These are phyloP conservation scores for Codiaeum variegatum DNA, from an alignment of 441 rosid species.

Conservation along the genomic window DNA sequence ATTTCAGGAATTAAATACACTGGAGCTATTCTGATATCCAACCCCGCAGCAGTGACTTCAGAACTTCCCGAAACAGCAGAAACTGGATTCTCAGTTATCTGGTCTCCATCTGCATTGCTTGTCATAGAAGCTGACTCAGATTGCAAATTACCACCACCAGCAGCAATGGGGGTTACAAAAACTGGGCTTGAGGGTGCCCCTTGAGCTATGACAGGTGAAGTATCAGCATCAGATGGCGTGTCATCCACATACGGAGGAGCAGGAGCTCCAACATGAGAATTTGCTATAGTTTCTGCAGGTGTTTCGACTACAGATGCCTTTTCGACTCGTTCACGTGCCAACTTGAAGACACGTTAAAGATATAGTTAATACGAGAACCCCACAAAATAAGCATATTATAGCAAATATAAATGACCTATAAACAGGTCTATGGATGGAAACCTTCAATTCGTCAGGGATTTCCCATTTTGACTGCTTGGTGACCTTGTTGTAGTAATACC, in stretches of 20 bases:
- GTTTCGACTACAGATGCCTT: slow-evolving; percentile 39
- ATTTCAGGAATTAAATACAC: slow-evolving; percentile 30
- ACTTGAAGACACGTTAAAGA: slow-evolving; percentile 39
- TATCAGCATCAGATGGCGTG: slow-evolving; percentile 36
- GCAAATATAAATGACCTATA: neutral
- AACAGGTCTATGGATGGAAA: slow-evolving; percentile 19
- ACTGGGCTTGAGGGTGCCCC: slow-evolving; percentile 52
- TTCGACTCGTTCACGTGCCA: slow-evolving; percentile 86
- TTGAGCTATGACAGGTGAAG: slow-evolving; percentile 34
- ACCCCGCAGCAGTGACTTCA: slow-evolving; percentile 22
- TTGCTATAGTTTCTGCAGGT: slow-evolving; percentile 31
- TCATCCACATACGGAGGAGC: slow-evolving; percentile 28
- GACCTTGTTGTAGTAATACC: slow-evolving; percentile 88
- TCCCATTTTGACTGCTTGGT: slow-evolving; percentile 96
- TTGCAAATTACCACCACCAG: slow-evolving; percentile 32
- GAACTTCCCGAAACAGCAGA: slow-evolving; percentile 30
- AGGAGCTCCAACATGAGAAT: slow-evolving; percentile 29
- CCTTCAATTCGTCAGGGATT: slow-evolving; percentile 95
- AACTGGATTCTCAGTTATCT: slow-evolving; percentile 22
- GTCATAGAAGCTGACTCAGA: slow-evolving; percentile 28
- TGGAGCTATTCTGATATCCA: slow-evolving; percentile 28
- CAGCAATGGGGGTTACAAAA: slow-evolving; percentile 47
- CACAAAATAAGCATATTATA: slow-evolving; percentile 13
- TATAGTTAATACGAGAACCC: slow-evolving; percentile 13
- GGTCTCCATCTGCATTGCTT: slow-evolving; percentile 35